These are phyloP conservation scores for Nasturtium officinale DNA, from an alignment of 345 rosid genomes.

Conservation along the genomic window DNA sequence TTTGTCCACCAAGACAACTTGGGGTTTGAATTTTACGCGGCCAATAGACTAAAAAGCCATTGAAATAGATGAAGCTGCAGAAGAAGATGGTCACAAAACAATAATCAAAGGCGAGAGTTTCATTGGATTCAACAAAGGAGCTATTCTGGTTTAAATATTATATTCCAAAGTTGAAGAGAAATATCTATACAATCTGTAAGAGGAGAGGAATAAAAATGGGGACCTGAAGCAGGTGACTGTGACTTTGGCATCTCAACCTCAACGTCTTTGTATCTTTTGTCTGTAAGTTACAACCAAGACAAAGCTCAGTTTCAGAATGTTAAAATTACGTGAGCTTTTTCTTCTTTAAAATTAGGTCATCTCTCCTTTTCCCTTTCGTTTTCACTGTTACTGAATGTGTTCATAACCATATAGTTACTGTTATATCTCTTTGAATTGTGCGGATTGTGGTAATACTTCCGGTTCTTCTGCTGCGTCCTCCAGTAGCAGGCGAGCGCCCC, in stretches of 20 bases:
- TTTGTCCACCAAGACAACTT: neutral
- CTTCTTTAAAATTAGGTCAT: slow-evolving; percentile 20
- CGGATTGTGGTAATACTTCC: slow-evolving; percentile 87
- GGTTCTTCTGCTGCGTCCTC: slow-evolving; percentile 93
- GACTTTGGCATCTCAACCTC: slow-evolving; percentile 38
- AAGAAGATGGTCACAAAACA: slow-evolving; percentile 4
- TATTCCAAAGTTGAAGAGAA: slow-evolving; percentile 37
- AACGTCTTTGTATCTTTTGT: slow-evolving; percentile 36
- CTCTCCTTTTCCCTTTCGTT: slow-evolving; percentile 46
- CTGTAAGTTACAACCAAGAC: slow-evolving; percentile 39
- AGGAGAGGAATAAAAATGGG: slow-evolving; percentile 23
- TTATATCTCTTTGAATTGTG: slow-evolving; percentile 86
- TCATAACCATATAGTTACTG: slow-evolving; percentile 49
- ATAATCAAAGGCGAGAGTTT: neutral
- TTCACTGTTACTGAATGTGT: slow-evolving; percentile 44
- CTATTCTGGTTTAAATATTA: slow-evolving; percentile 10
- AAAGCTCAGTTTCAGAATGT: slow-evolving; percentile 30
- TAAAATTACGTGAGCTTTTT: slow-evolving; percentile 32
- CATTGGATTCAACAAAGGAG: neutral
- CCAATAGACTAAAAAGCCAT: neutral
- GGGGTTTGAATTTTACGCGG: neutral
- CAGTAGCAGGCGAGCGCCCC: slow-evolving; percentile 98
- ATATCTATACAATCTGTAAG: slow-evolving; percentile 41
- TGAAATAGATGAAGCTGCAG: neutral
- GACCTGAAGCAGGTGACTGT: slow-evolving; percentile 30